Base-by-base conservation (phyloP, 78 protist species). In the Dictyostelium brefeldianum region DNA sequence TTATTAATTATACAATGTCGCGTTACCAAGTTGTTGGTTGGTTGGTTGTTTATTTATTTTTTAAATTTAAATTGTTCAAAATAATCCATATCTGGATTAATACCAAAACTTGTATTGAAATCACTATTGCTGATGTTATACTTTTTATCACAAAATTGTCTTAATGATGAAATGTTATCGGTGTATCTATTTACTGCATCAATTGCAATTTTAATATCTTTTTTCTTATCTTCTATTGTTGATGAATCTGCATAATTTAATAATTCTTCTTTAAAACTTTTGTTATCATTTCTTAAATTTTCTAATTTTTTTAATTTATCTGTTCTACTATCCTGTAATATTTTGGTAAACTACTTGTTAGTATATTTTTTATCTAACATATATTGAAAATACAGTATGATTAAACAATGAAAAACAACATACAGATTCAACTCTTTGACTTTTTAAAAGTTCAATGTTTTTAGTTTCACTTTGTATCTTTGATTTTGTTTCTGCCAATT, bases 61-160 rank as follows among this genome's bases (percentile, higher is more conserved):
- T 62, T 62, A 62, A 62, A 73, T 3, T 73, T 73, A 47, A 43
- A 73, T n/a, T 73, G 56, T 22, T 73, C 79, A 2, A 46, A n/a
- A 31, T 80, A 81, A 27, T 89, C 90, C 89, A 89, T 78, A 27
- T 84, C 70, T 0, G 92, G 64, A 43, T 84, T 69, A 31, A 84
- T 84, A 18, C 62, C 69, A 47, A 84, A 84, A 10, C 64, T 84
- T 48, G 27, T 74, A 75, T 74, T 29, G 57, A 84, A 84, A 47
- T 84, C 92, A 27, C 46, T 31, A 20, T n/a, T 27, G 8, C 25
- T n/a, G 14, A 84, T 57, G 14, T 20, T 46, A 77, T 41, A 74
- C 75, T 84, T 84, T 50, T 64, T 54, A 75, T 84, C 92, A 47
- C 92, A 84, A 59, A n/a, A 84, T 7, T 54, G 29, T 74, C 82